Evolutionary conservation across 768 basidiomycete species (phyloP).

Genomic region (Asterophora lycoperdoides): DNA sequence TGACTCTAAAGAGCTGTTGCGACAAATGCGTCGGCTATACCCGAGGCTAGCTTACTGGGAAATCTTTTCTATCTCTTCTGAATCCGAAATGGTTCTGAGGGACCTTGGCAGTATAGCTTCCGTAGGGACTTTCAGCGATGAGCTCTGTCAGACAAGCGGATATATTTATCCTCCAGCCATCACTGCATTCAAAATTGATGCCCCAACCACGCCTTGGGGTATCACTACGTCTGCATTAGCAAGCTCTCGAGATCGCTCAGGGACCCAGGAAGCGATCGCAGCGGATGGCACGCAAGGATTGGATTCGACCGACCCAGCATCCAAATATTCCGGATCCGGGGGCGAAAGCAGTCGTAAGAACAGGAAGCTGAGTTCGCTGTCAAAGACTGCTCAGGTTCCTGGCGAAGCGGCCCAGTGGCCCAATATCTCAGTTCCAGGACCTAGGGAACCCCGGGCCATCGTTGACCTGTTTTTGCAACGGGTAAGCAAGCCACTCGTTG

Average conservation of each 20-base stretch:
- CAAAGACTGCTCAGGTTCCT: no score
- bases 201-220: background rate
- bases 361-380: no score
- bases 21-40: background rate
- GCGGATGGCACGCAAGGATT: no score
- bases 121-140: background rate
- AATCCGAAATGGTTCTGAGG: constrained; percentile 1
- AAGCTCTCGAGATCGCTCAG: no score
- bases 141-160: background rate
- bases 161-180: background rate
- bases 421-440: no score
- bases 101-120: background rate
- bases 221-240: background rate
- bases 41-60: constrained; percentile 6
- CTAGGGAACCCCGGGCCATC: no score
- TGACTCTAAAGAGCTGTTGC: background rate
- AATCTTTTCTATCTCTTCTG: constrained; percentile 3
- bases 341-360: no score
- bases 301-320: no score
- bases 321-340: no score
- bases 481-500: background rate
- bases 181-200: background rate
- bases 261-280: no score
- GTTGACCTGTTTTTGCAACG: no score
- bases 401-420: no score